phyloP scores from a whole-genome alignment of 352 stramenopile species.

The Globisporangium uncinulatum region DNA sequence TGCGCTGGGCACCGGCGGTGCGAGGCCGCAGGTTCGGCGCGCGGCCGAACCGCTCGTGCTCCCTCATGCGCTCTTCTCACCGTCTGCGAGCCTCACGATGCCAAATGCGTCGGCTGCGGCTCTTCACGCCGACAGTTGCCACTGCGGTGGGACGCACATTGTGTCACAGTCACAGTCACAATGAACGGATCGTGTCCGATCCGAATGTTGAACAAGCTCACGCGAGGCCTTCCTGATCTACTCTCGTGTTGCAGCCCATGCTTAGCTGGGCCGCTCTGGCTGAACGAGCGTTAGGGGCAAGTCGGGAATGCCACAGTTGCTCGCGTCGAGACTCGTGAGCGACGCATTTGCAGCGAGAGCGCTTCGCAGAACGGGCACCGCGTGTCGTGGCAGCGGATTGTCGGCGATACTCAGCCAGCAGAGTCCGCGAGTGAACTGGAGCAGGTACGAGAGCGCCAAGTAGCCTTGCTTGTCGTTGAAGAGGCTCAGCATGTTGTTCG shows the following conservation, averaged over 20 bases:
- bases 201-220: too few relatives aligned
- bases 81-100: too few relatives aligned
- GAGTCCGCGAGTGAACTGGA: slow-evolving; percentile 43
- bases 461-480: slow-evolving; percentile 54
- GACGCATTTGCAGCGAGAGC: slow-evolving; percentile 28
- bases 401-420: slow-evolving; percentile 36
- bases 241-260: too few relatives aligned
- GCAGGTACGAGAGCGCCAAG: slow-evolving; percentile 42
- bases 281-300: slow-evolving; percentile 5
- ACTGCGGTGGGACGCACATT: too few relatives aligned
- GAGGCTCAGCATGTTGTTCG: slow-evolving; percentile 41
- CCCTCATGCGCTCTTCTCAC: slow-evolving; percentile 17
- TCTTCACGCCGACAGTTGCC: too few relatives aligned
- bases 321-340: slow-evolving; percentile 30
- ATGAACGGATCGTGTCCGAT: too few relatives aligned
- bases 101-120: too few relatives aligned
- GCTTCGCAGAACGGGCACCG: slow-evolving; percentile 13
- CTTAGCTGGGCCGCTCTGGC: too few relatives aligned
- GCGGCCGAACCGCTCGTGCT: slow-evolving; percentile 46
- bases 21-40: slow-evolving; percentile 45
- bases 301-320: slow-evolving; percentile 19
- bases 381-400: slow-evolving; percentile 25
- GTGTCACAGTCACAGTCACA: too few relatives aligned
- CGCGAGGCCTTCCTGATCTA: too few relatives aligned
- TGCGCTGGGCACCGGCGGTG: slow-evolving; percentile 22